Conservation (phyloP, 306 rosid species). For the Abrus precatorius region DNA sequence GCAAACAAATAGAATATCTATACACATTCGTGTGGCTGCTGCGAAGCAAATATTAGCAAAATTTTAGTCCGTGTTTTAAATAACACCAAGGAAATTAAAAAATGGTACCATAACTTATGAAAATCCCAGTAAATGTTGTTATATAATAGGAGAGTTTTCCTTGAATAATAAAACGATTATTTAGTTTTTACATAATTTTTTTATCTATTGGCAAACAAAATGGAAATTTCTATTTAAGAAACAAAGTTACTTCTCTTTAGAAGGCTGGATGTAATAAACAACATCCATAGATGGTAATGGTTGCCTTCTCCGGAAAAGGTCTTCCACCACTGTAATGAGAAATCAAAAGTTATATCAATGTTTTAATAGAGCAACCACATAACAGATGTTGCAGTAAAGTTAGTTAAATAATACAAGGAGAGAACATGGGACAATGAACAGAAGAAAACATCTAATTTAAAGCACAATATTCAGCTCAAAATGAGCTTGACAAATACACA, state of each 20-base stretch:
- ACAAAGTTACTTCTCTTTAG: constrained; percentile 81
- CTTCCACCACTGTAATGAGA: constrained; percentile 91
- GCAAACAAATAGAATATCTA: background rate
- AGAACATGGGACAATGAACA: constrained; percentile 23
- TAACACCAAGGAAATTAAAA: too few relatives aligned
- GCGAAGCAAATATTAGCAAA: too few relatives aligned
- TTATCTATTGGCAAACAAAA: background rate
- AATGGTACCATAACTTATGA: background rate
- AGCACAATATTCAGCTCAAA: background rate
- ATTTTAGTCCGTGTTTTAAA: too few relatives aligned
- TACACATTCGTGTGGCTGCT: too few relatives aligned
- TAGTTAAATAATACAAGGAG: constrained; percentile 5
- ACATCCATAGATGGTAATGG: constrained; percentile 95
- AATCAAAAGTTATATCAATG: constrained; percentile 33
- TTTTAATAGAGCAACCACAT: constrained; percentile 16
- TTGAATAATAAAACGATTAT: constrained; percentile 17
- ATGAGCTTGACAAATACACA: background rate
- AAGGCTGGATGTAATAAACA: constrained; percentile 90
- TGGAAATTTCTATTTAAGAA: constrained; percentile 31
- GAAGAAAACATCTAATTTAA: constrained; percentile 18
- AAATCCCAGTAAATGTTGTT: background rate
- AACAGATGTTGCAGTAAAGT: constrained; percentile 15
- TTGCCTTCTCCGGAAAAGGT: constrained; percentile 93
- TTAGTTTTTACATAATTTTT: constrained; percentile 15
- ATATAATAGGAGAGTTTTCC: background rate